Evolutionary conservation across 306 rosid genomes (phyloP), one percentile per base, ranked within the genome.

Genomic region (Vigna radiata): DNA sequence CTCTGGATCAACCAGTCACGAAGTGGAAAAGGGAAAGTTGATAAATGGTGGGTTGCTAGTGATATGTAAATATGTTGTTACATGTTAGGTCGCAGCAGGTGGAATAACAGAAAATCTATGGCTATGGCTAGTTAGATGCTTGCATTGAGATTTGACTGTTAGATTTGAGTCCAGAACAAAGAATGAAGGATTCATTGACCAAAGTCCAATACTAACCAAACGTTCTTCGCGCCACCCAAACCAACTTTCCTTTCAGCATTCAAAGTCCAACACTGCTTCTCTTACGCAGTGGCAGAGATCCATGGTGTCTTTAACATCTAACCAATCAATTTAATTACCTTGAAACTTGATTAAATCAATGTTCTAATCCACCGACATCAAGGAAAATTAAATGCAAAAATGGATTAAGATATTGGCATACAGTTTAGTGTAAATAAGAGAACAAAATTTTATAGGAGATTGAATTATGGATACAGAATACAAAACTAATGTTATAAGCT

Each of bases 121-220:
- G 68, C 29, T 58, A 73, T 27, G 78, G 56, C 68, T 41, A 58
- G 64, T 43, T 43, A 12, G 68, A 9, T 73, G 68, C 64, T 59
- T 59, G 47, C 33, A n/a, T 67, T 41, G 36, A 37, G 60, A 77
- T 68, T 77, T 77, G 81, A 77, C 75, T 62, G 81, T 77, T 68
- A 77, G 81, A 77, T 77, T 50, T 15, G 68, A 12, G 13, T 73
- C 68, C 68, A 56, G 54, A 73, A 74, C 60, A n/a, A 74, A 8
- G 69, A 73, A 61, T 60, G 78, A 59, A 17, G 49, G 60, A 74
- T 74, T 74, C 78, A 46, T 50, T 17, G 70, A 60, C 70, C 60
- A 59, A 50, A 73, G 54, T 39, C 36, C 37, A 27, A 25, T 7
- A 60, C 60, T 19, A 60, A 74, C 70, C 77, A 74, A 73, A 74